Base-by-base conservation (phyloP, 768 basidiomycete genomes). In the Daedaleopsis nitida region DNA sequence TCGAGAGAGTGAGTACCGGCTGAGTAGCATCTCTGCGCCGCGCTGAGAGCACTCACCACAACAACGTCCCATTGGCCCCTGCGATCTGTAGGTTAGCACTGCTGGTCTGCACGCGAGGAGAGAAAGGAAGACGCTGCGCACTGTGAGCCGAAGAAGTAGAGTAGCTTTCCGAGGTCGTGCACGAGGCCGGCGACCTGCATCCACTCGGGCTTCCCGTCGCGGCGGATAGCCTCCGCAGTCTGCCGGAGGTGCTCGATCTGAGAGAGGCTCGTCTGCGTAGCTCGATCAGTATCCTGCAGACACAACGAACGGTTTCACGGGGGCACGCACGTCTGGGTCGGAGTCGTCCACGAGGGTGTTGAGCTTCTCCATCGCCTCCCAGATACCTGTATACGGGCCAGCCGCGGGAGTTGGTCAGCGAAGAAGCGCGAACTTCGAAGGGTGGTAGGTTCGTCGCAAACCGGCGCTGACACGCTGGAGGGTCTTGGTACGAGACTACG, bases 61-160 rank as follows among this genome's bases (percentile, higher is more conserved):
- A 96, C 94, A 52, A 96, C 94, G 64, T 94, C 94, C 94, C 94
- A 96, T 75, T 96, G 94, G 7, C 94, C 94, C 53, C 69, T 80
- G 66, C 10, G 69, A 6, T 21, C n/a, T 45, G 42, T 16, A 38
- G 39, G 16, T 39, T 43, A 54, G 21, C 39, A 42, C 13, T 11
- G 17, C 17, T 10, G 17, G 2, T 17, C 39, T 42, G 17, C 39
- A 17, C 39, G 17, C 39, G 39, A 13, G 11, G 39, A 38, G 39
- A 42, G n/a, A 52, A 13, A 13, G 39, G 17, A 17, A 42, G n/a
- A 52, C 19, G 47, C 27, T 35, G 69, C 74, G 58, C 60, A 75
- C 71, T 92, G 80, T 2, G 91, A 90, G 32, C 87, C 90, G 70
- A 93, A 94, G 64, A 96, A 81, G 72, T 87, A 84, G 14, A 96